Base-by-base conservation (phyloP, 2,329 filamentous ascomycete genomes). In the Stachybotrys echinatus region DNA sequence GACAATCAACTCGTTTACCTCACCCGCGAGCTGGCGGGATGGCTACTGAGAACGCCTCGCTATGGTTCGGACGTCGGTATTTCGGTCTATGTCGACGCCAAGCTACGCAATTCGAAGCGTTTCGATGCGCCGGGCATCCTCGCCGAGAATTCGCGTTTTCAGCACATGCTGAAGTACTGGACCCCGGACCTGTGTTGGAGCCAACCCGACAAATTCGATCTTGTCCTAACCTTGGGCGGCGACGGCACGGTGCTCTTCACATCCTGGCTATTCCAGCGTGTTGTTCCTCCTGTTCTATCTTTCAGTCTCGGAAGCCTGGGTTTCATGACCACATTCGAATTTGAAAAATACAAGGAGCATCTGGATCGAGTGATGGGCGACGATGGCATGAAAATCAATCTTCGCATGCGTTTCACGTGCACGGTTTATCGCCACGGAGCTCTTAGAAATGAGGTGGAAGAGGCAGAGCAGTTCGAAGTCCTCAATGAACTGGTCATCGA, bases 401-500 rank as follows among this genome's bases (percentile, higher is more conserved):
- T 99, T 58, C 90, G 94, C 58, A 99, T 99, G 94, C 88, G 94
- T 54, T 99, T 99, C 69, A 99, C 94, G 17, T 97, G 92, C 73
- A 97, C 94, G 0, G 92, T 99, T 8, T 96, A 92, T 74, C 87
- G 92, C 42, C 79, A 86, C 57, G 83, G 80, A 23, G 69, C 72
- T 4, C 66, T 73, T 2, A 80, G 78, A 12, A 76, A 81, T n/a
- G 82, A 83, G 38, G 80, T 86, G 57, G 87, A 94, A 59, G 92
- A 96, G 68, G 89, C 87, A 42, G 92, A 97, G 72, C 92, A 96
- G 62, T 97, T 96, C 56, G 94, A 99, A 72, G 92, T 99, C 19
- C 83, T 99, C 56, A 99, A 99, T 70, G 94, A 99, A 73, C 84
- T 99, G 47, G 92, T 99, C 68, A 97, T 99, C 61, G 94, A 99